Conservation (phyloP, 2,329 filamentous ascomycete species). For the Aspergillus sp. region DNA sequence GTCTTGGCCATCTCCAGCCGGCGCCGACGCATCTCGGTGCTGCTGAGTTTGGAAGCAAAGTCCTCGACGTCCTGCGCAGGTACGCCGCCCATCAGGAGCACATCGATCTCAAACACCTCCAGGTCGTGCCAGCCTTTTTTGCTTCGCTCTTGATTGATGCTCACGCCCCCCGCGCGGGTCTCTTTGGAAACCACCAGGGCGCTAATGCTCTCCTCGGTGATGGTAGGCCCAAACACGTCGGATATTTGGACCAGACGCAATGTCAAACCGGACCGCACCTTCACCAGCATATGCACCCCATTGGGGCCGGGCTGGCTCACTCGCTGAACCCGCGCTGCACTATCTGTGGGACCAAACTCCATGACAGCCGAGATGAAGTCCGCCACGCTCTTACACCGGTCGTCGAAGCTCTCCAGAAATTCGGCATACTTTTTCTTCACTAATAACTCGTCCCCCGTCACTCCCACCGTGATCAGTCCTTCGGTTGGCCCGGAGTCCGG, state of each 20-base stretch:
- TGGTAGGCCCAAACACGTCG: conserved; percentile 87
- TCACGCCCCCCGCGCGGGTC: conserved; percentile 77
- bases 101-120: conserved; percentile 84
- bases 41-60: conserved; percentile 86
- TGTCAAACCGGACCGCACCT: conserved; percentile 61
- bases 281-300: conserved; percentile 37
- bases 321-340: conserved; percentile 28
- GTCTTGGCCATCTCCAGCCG: conserved; percentile 40
- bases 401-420: conserved; percentile 76
- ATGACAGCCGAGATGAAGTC: conserved; percentile 66
- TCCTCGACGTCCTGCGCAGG: conserved; percentile 51
- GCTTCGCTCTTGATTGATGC: conserved; percentile 78
- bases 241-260: conserved; percentile 82
- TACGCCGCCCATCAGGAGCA: conserved; percentile 68
- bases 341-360: conserved; percentile 55
- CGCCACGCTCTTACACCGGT: conserved; percentile 67
- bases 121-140: conserved; percentile 75
- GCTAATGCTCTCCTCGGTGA: conserved; percentile 74
- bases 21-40: conserved; percentile 73
- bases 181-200: conserved; percentile 85
- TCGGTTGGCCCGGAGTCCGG: conserved; percentile 36
- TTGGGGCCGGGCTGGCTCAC: conserved; percentile 39
- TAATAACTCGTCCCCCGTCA: conserved; percentile 84
- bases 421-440: conserved; percentile 86
- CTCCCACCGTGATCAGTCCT: conserved; percentile 72